Evolutionary conservation across 2,329 filamentous ascomycete genomes (phyloP).

Genomic region (Alternaria postmessia): DNA sequence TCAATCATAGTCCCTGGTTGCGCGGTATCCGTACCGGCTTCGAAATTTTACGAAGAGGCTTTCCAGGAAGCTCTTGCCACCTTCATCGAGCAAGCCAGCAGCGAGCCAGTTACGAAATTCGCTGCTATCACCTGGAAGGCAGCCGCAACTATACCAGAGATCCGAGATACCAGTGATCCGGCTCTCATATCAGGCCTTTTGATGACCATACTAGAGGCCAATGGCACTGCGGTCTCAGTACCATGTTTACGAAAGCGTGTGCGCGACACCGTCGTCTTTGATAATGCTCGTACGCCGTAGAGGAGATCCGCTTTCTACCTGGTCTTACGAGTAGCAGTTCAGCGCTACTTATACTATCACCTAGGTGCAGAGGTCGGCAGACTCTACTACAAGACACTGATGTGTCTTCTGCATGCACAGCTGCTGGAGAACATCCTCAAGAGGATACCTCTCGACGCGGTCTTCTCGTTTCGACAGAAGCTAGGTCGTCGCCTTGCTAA

Average conservation of each 20-base stretch:
- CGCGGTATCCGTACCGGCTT: slow-evolving; percentile 58
- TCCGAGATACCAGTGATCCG: slow-evolving; percentile 66
- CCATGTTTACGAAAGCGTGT: slow-evolving; percentile 64
- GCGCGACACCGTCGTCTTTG: slow-evolving; percentile 68
- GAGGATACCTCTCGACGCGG: slow-evolving; percentile 46
- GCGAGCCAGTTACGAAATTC: slow-evolving; percentile 63
- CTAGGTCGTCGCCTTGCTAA: slow-evolving; percentile 67
- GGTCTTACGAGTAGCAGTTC: slow-evolving; percentile 65
- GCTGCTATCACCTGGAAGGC: slow-evolving; percentile 63
- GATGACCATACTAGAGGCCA: slow-evolving; percentile 66
- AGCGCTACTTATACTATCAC: slow-evolving; percentile 59
- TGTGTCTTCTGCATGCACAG: slow-evolving; percentile 58
- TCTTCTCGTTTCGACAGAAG: slow-evolving; percentile 59
- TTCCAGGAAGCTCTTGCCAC: slow-evolving; percentile 61
- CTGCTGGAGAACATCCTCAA: slow-evolving; percentile 55
- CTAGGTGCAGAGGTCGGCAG: slow-evolving; percentile 56
- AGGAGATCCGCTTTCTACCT: slow-evolving; percentile 70
- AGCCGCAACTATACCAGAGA: slow-evolving; percentile 58
- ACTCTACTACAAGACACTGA: slow-evolving; percentile 65
- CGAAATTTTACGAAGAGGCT: slow-evolving; percentile 46
- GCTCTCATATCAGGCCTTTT: slow-evolving; percentile 67
- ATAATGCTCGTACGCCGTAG: slow-evolving; percentile 64
- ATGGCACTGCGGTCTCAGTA: slow-evolving; percentile 54
- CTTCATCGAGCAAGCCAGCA: slow-evolving; percentile 66
- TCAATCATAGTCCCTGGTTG: slow-evolving; percentile 58